Evolutionary conservation across 768 basidiomycete species (phyloP).

Genomic region (Boletus tylopilopsis): DNA sequence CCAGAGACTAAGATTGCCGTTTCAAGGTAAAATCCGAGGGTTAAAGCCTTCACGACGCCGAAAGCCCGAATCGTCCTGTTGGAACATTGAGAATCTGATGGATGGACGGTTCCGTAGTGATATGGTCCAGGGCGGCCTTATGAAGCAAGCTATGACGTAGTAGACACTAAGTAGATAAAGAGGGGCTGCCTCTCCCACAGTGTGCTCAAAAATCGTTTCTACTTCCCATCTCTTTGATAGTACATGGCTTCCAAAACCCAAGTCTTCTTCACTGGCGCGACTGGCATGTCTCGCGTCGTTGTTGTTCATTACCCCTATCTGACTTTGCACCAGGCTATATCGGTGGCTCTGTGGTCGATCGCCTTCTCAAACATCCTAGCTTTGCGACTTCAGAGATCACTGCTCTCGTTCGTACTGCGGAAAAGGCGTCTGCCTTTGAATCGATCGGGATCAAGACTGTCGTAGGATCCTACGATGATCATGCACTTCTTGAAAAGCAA

Average conservation of each 20-base stretch:
- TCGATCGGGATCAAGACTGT: conserved; percentile 26
- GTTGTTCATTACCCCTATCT: neutral
- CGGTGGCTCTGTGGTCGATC: conserved; percentile 30
- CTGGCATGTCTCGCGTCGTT: conserved; percentile 9
- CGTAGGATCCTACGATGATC: conserved; percentile 45
- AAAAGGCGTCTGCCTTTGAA: conserved; percentile 18
- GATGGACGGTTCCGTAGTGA: too few relatives aligned
- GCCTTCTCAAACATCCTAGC: conserved; percentile 26
- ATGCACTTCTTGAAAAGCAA: conserved; percentile 38
- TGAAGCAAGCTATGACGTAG: too few relatives aligned
- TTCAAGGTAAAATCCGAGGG: too few relatives aligned
- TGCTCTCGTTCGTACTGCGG: conserved; percentile 31
- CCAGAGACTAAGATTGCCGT: too few relatives aligned
- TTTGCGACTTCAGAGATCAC: conserved; percentile 23
- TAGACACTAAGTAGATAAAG: neutral
- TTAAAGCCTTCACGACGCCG: too few relatives aligned
- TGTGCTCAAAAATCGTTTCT: too few relatives aligned
- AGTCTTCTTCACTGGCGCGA: conserved; percentile 20
- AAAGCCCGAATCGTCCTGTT: too few relatives aligned
- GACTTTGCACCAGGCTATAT: conserved; percentile 28
- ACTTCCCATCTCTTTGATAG: too few relatives aligned
- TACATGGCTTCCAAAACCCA: conserved; percentile 23
- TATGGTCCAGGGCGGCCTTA: too few relatives aligned
- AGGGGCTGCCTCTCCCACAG: neutral
- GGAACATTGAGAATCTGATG: too few relatives aligned